phyloP scores from a whole-genome alignment of 345 rosid genomes.

The Psidium guajava region DNA sequence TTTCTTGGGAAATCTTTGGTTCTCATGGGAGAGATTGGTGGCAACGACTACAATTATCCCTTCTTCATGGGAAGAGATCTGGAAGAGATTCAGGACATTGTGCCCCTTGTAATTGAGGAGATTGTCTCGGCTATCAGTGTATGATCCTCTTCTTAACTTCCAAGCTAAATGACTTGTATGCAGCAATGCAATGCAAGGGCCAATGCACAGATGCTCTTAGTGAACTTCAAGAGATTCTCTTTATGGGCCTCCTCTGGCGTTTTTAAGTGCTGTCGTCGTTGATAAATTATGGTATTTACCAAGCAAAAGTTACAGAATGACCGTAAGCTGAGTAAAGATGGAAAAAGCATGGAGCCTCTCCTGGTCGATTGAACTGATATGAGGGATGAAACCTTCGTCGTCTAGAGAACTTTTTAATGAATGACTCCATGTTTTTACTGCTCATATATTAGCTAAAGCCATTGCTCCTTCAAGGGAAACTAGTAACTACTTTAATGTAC shows the following conservation, averaged over 20 bases:
- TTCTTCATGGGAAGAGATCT: conserved; percentile 7
- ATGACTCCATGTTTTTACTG: too few relatives aligned
- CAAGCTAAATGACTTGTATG: background rate
- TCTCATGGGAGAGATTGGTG: conserved; percentile 52
- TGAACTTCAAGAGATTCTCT: background rate
- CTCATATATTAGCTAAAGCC: too few relatives aligned
- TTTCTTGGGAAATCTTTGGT: conserved; percentile 20
- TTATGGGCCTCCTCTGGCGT: background rate
- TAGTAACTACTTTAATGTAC: too few relatives aligned
- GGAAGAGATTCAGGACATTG: conserved; percentile 11
- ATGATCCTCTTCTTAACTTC: background rate
- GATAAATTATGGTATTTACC: background rate
- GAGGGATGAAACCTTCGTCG: too few relatives aligned
- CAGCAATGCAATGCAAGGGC: background rate
- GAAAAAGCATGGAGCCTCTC: background rate
- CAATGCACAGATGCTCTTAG: background rate
- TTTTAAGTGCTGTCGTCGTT: background rate
- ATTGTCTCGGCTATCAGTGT: conserved; percentile 30
- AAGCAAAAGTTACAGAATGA: background rate
- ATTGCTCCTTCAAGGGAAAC: too few relatives aligned
- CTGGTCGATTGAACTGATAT: background rate
- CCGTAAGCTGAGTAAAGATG: background rate
- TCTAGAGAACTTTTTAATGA: too few relatives aligned
- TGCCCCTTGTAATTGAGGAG: conserved; percentile 16
- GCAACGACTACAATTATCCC: conserved; percentile 32